Conservation (phyloP, 2,329 filamentous ascomycete genomes). For the Curvularia lunata region DNA sequence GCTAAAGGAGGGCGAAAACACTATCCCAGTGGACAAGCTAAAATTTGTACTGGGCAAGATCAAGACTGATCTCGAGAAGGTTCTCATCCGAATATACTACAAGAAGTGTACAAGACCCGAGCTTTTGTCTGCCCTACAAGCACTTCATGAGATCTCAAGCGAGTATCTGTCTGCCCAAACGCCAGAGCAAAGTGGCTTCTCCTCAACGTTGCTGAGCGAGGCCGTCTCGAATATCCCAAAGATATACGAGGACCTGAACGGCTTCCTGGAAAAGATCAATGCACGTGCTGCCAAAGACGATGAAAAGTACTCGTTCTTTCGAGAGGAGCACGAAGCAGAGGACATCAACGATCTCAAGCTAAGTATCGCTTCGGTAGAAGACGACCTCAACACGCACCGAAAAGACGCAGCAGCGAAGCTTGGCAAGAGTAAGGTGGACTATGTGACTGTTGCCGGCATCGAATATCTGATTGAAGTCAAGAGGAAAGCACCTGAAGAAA, state of each 20-base stretch:
- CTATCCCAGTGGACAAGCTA: slow-evolving; percentile 73
- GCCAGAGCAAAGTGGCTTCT: slow-evolving; percentile 73
- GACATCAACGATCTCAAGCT: slow-evolving; percentile 87
- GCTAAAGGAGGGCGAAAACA: slow-evolving; percentile 72
- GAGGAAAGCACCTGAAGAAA: slow-evolving; percentile 72
- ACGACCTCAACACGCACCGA: slow-evolving; percentile 82
- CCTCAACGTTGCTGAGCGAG: slow-evolving; percentile 70
- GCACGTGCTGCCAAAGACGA: slow-evolving; percentile 79
- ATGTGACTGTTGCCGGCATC: slow-evolving; percentile 85
- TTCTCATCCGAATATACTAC: slow-evolving; percentile 94
- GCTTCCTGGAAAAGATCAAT: slow-evolving; percentile 85
- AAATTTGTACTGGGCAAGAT: slow-evolving; percentile 73
- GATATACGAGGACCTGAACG: slow-evolving; percentile 74
- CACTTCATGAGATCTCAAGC: slow-evolving; percentile 78
- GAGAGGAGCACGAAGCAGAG: slow-evolving; percentile 84
- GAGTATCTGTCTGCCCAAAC: slow-evolving; percentile 74
- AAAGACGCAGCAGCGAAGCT: slow-evolving; percentile 73
- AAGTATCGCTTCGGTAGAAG: slow-evolving; percentile 91
- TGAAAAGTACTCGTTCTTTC: slow-evolving; percentile 95
- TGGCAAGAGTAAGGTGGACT: slow-evolving; percentile 73
- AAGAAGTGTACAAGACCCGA: slow-evolving; percentile 92
- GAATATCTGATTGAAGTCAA: slow-evolving; percentile 94
- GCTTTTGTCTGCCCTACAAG: slow-evolving; percentile 82
- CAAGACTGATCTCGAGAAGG: slow-evolving; percentile 86
- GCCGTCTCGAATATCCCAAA: slow-evolving; percentile 77